Percentiles rank a stretch among this genome's conserved stretches.
Conservation (phyloP, 495 filamentous ascomycete genomes). For the Staphylotrichum longicolle region DNA sequence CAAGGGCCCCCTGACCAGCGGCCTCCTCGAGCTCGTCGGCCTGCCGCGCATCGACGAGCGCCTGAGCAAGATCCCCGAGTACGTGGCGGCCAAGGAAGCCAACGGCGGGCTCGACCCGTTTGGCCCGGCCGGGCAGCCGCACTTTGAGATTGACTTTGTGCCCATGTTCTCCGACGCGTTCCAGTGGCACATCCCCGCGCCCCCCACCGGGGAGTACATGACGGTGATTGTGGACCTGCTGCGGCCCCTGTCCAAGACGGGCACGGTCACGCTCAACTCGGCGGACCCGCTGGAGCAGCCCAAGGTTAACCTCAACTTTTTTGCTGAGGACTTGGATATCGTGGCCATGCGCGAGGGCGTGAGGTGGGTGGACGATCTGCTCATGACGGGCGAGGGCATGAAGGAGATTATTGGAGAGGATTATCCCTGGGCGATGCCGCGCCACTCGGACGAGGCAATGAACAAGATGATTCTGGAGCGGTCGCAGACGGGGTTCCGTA, state of each 20-base stretch:
- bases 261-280: slow-evolving; percentile 54
- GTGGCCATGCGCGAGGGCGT: slow-evolving; percentile 57
- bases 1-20: slow-evolving; percentile 51
- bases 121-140: slow-evolving; percentile 56
- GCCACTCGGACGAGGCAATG: slow-evolving; percentile 55
- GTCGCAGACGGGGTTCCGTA: slow-evolving; percentile 57
- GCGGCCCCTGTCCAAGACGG: slow-evolving; percentile 50
- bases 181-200: slow-evolving; percentile 61
- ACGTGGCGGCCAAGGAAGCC: slow-evolving; percentile 46
- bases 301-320: slow-evolving; percentile 62
- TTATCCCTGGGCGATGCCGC: slow-evolving; percentile 62
- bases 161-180: slow-evolving; percentile 60
- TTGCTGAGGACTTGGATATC: slow-evolving; percentile 55
- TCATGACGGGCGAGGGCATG: slow-evolving; percentile 56
- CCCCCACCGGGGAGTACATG: slow-evolving; percentile 48
- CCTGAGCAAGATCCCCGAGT: slow-evolving; percentile 48
- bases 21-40: slow-evolving; percentile 55
- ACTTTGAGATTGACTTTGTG: slow-evolving; percentile 66
- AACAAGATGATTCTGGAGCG: slow-evolving; percentile 56
- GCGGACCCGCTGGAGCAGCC: slow-evolving; percentile 51
- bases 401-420: slow-evolving; percentile 55
- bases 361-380: slow-evolving; percentile 54
- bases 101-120: slow-evolving; percentile 59
- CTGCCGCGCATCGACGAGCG: slow-evolving; percentile 57
- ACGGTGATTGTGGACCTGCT: slow-evolving; percentile 62